A percentile compares a stretch with the other conserved stretches of the same genome.
These are phyloP conservation scores for Paramecium pentaurelia DNA, from an alignment of 73 alveolate species.

Conservation along the genomic window DNA sequence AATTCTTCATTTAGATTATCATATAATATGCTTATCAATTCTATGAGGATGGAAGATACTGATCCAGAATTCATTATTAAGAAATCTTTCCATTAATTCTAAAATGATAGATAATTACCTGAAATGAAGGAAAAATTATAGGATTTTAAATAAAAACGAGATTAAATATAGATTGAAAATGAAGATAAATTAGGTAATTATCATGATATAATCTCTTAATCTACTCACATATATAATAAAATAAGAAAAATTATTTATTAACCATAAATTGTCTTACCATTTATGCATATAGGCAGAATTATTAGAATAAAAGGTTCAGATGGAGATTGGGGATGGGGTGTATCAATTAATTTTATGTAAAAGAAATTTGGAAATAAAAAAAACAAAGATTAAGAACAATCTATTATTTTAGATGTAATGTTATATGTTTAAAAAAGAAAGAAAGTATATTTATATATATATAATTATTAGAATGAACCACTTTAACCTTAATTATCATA, in stretches of 20 bases:
- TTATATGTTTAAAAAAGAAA: slow-evolving; percentile 58
- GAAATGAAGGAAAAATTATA: slow-evolving; percentile 72
- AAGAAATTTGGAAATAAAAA: slow-evolving; percentile 70
- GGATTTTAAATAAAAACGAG: slow-evolving; percentile 66
- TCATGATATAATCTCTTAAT: slow-evolving; percentile 64
- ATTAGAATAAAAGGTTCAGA: slow-evolving; percentile 70
- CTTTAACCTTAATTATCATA: slow-evolving; percentile 54
- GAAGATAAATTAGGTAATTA: slow-evolving; percentile 79
- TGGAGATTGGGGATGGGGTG: slow-evolving; percentile 96
- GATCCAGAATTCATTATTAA: slow-evolving; percentile 96
- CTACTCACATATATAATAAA: slow-evolving; percentile 63
- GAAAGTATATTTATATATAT: not conserved
- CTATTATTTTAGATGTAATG: slow-evolving; percentile 65
- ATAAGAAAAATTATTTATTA: slow-evolving; percentile 75
- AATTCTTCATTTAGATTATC: slow-evolving; percentile 93
- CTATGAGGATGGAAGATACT: slow-evolving; percentile 94
- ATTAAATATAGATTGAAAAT: slow-evolving; percentile 68
- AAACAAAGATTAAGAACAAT: slow-evolving; percentile 58
- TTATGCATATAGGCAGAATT: slow-evolving; percentile 91
- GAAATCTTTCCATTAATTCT: slow-evolving; percentile 95
- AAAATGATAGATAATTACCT: slow-evolving; percentile 92
- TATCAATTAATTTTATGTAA: slow-evolving; percentile 68
- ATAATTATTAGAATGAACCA: slow-evolving; percentile 51
- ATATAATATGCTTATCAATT: slow-evolving; percentile 97
- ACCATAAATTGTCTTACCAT: slow-evolving; percentile 83